Evolutionary conservation across 2,329 filamentous ascomycete species (phyloP).

Genomic region (Aspergillus fructus): DNA sequence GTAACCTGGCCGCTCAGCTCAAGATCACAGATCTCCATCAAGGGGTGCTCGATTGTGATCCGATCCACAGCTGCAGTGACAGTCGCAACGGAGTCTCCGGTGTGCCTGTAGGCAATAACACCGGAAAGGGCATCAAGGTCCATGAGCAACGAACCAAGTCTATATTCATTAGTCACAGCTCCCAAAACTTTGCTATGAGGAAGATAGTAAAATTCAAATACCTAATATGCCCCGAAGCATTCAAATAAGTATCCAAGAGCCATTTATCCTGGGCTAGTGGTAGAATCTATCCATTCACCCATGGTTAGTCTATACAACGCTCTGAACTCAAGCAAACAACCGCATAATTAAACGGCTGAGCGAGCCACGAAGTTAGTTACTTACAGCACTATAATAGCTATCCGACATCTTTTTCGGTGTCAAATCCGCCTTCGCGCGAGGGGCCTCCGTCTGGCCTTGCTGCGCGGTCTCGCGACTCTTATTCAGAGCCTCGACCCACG

Average conservation of each 20-base stretch:
- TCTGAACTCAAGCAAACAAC: background rate
- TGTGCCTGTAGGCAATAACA: constrained; percentile 72
- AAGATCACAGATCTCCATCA: constrained; percentile 76
- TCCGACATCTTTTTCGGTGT: constrained; percentile 69
- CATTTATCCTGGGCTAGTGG: constrained; percentile 72
- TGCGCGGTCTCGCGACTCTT: constrained; percentile 49
- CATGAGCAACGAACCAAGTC: constrained; percentile 73
- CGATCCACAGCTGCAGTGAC: constrained; percentile 65
- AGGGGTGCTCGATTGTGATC: constrained; percentile 67
- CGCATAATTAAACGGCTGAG: background rate
- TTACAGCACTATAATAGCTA: constrained; percentile 66
- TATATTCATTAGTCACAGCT: constrained; percentile 24
- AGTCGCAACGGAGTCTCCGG: constrained; percentile 62
- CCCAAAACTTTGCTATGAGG: background rate
- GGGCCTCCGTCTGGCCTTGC: constrained; percentile 19
- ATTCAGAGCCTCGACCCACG: constrained; percentile 66
- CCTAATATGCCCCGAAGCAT: constrained; percentile 72
- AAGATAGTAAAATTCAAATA: constrained; percentile 24
- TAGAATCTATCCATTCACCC: constrained; percentile 47
- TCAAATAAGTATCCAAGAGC: constrained; percentile 75
- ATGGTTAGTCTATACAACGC: constrained; percentile 10
- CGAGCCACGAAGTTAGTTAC: constrained; percentile 24
- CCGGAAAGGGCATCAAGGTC: constrained; percentile 76
- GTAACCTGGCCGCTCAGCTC: constrained; percentile 69
- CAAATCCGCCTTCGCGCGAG: constrained; percentile 53